These are phyloP conservation scores for Sicyos baderoa DNA, from an alignment of 306 rosid species.

Conservation along the genomic window DNA sequence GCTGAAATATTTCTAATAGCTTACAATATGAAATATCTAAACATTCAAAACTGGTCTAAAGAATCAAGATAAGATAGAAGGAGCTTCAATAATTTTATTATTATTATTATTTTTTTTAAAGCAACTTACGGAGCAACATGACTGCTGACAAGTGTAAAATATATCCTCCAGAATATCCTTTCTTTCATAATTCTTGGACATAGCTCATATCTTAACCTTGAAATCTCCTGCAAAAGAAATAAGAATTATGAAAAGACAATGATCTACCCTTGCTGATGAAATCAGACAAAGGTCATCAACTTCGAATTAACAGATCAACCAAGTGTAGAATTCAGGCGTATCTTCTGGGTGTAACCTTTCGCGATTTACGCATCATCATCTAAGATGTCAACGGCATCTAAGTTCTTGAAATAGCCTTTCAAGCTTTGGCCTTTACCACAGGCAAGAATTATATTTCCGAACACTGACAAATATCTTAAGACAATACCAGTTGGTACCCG, in stretches of 20 bases:
- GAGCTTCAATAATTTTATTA: conserved; percentile 14
- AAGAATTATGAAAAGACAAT: not conserved
- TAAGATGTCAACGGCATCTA: not conserved
- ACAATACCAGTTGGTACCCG: not conserved
- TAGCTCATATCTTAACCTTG: conserved; percentile 85
- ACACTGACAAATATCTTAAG: not conserved
- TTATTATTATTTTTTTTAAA: conserved; percentile 2
- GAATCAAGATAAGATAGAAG: conserved; percentile 1
- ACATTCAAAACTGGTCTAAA: not conserved
- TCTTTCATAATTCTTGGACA: conserved; percentile 71
- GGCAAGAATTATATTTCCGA: not conserved
- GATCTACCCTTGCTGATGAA: conserved; percentile 8
- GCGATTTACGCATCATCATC: not conserved
- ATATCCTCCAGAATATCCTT: conserved; percentile 74
- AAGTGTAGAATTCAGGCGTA: not conserved
- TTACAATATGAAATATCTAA: not conserved
- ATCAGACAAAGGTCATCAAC: not conserved
- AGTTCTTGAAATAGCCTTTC: conserved; percentile 8
- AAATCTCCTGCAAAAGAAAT: conserved; percentile 64
- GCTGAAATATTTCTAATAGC: not conserved
- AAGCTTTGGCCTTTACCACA: conserved; percentile 2
- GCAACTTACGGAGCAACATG: conserved; percentile 94
- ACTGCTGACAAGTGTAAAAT: conserved; percentile 58
- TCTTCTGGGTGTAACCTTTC: not conserved
- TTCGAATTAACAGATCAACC: conserved; percentile 4